These are phyloP conservation scores for Astrocystis sublimbata DNA, from an alignment of 495 filamentous ascomycete species.

Conservation along the genomic window DNA sequence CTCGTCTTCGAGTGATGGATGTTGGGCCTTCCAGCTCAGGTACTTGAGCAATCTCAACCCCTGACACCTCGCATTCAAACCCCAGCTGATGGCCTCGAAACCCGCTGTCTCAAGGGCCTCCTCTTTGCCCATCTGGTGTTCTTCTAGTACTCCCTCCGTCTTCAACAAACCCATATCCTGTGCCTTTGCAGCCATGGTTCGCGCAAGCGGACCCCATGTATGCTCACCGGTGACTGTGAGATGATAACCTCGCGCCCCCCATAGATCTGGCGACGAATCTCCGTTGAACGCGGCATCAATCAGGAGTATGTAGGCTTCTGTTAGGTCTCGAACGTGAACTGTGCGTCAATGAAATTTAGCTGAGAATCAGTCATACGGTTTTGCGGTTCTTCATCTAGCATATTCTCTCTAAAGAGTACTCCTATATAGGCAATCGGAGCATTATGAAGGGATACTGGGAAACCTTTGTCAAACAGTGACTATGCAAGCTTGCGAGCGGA, in stretches of 20 bases:
- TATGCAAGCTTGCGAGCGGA: background rate
- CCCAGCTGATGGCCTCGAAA: constrained; percentile 52
- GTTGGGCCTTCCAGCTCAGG: constrained; percentile 55
- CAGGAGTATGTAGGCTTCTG: constrained; percentile 58
- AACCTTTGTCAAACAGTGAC: background rate
- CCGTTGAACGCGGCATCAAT: constrained; percentile 61
- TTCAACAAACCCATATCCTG: constrained; percentile 60
- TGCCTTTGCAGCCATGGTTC: constrained; percentile 56
- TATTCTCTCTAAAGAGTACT: background rate
- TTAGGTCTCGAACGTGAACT: constrained; percentile 66
- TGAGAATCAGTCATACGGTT: background rate
- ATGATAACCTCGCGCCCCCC: constrained; percentile 70
- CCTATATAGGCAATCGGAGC: background rate
- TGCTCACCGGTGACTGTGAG: constrained; percentile 67
- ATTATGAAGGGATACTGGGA: background rate
- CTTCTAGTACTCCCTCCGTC: constrained; percentile 40
- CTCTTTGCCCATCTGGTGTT: constrained; percentile 27
- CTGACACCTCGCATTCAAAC: constrained; percentile 52
- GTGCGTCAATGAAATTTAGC: background rate
- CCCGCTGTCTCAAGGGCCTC: constrained; percentile 32
- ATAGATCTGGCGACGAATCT: constrained; percentile 58
- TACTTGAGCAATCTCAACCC: constrained; percentile 51
- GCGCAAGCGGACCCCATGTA: constrained; percentile 63
- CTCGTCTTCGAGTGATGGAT: constrained; percentile 45
- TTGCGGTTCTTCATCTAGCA: background rate